Base-by-base conservation (phyloP, 495 filamentous ascomycete species). In the Pseudomonodictys pantanalensis region DNA sequence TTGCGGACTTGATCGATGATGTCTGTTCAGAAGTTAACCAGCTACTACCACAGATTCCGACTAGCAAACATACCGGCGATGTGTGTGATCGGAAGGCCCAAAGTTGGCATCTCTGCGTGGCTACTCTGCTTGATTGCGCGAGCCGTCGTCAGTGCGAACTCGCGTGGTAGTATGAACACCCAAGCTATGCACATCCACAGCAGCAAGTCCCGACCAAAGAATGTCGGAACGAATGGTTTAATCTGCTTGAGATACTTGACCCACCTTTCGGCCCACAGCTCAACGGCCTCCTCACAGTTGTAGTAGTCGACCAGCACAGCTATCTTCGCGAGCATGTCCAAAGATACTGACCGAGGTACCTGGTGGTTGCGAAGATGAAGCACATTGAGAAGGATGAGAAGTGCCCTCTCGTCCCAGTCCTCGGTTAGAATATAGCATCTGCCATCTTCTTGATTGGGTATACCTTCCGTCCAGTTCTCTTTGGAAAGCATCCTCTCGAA, bases 221-320 rank as follows among this genome's bases (percentile, higher is more conserved):
- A 56, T 2, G 23, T 45, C 22, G 65, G 66, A 15, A 62, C 18
- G n/a, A n/a, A n/a, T 1, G 43, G n/a, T 8, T 10, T 22, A 10
- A 20, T 35, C 12, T 58, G 18, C 24, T 66, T 54, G 32, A 75
- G 22, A n/a, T 49, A 33, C 0, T 58, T 43, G 18, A 76, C 74
- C 80, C 81, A 85, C 10, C 70, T 69, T 7, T 79, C 73, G 15
- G 70, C 67, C 46, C 75, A 77, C 2, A 79, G 35, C 39, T 70
- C 64, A 1, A 81, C 57, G 2, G 64, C 73, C 20, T 79, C 78
- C 10, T 68, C 67, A 54, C 79, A 78, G 30, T 75, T 65, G 52
- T 83, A 80, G 41, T 75, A 76, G 61, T 84, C 79, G 20, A 79
- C 76, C 28, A 84, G 59, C 6, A 77, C 68, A 28, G 77, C 73